Evolutionary conservation across 306 rosid species (phyloP), one percentile per base, ranked within the genome.

Genomic region (Cicer chorassanicum): DNA sequence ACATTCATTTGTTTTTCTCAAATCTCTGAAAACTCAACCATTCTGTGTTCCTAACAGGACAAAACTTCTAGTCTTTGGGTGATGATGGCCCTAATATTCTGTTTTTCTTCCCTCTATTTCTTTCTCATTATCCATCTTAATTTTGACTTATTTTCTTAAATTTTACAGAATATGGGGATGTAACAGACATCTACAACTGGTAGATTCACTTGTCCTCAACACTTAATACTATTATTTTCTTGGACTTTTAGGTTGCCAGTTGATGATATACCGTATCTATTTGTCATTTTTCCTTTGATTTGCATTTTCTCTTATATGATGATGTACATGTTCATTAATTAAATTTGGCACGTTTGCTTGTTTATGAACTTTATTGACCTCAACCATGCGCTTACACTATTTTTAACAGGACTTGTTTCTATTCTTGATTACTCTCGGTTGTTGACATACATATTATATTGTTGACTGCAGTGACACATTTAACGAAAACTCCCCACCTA

Each of bases 171-270:
- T 93, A 89, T 78, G 98, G 97, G 73, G 96, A 93, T 82, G 87
- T 93, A 49, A 93, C 98, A 1, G 92, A 93, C 85, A 91, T 93
- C 60, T 91, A 93, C 82, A 93, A 78, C 87, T 93, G 98, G 98
- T 93, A 89, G 71, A 60, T 68, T 64, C 36, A 72, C 83, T 82
- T 62, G 44, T 74, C 61, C 79, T 81, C 63, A 69, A 66, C 19
- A 71, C 38, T 40, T 44, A 24, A 10, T 40, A 54, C 73, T 43
- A 63, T 68, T 65, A 54, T 46, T 71, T 75, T 71, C 60, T 72
- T 65, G 15, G 39, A 49, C 1, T 4, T 53, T 48, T 72, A 53
- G 42, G 54, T 80, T 43, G 38, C 81, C 46, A 76, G 70, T 40
- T 62, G 57, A 49, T 43, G 42, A 63, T 68, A 56, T 48, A 38